Evolutionary conservation across 768 basidiomycete species (phyloP).

Genomic region (Kwoniella heveanensis): DNA sequence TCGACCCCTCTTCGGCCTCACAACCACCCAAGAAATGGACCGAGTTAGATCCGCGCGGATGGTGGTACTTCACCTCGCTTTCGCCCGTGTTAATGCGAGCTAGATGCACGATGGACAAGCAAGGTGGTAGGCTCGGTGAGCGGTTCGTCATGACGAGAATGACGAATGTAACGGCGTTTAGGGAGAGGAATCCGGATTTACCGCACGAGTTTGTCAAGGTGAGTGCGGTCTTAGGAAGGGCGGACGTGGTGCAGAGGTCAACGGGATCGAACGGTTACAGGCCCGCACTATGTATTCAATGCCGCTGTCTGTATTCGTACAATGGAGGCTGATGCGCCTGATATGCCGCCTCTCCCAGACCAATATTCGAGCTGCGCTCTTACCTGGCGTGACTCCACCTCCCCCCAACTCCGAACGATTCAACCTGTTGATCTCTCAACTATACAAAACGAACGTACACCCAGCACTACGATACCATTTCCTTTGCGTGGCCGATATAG

Average conservation of each 20-base stretch:
- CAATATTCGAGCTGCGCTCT: constrained; percentile 12
- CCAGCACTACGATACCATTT: constrained; percentile 20
- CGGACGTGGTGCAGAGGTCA: too few species aligned
- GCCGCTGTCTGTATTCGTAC: too few species aligned
- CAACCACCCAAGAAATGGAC: constrained; percentile 9
- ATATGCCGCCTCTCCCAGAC: background rate
- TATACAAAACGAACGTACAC: constrained; percentile 17
- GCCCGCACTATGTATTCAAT: too few species aligned
- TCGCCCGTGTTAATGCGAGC: constrained; percentile 10
- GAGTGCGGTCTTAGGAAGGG: too few species aligned
- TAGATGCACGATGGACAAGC: constrained; percentile 20
- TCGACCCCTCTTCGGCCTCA: background rate
- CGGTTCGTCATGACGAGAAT: constrained; percentile 18
- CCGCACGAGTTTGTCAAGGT: constrained; percentile 19
- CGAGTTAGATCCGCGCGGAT: constrained; percentile 13
- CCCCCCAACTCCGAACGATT: constrained; percentile 5
- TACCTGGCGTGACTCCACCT: constrained; percentile 13
- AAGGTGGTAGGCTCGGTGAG: constrained; percentile 19
- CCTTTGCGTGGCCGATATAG: constrained; percentile 21
- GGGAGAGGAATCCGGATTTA: constrained; percentile 13
- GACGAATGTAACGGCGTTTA: constrained; percentile 13
- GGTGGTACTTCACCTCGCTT: constrained; percentile 21
- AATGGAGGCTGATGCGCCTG: background rate
- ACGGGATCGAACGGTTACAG: too few species aligned
- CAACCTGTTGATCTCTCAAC: constrained; percentile 11